Conservation (phyloP, 2,329 filamentous ascomycete species). For the Colletotrichum phormii region DNA sequence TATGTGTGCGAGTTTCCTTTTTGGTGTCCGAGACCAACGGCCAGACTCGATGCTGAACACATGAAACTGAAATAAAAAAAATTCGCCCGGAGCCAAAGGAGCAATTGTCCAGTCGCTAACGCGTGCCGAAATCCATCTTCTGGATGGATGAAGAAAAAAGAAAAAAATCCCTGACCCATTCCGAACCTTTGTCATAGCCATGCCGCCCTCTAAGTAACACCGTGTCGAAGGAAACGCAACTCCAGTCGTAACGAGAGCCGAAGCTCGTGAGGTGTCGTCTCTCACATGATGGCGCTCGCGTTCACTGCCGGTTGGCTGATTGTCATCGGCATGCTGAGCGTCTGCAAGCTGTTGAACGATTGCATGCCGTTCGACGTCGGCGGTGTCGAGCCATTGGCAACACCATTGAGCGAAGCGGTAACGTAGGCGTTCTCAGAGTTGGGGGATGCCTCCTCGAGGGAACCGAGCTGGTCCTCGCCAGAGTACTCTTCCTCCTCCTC, state of each 20-base stretch:
- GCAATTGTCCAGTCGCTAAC: conserved; percentile 24
- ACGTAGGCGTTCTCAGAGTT: conserved; percentile 75
- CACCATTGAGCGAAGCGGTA: conserved; percentile 61
- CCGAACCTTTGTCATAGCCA: conserved; percentile 33
- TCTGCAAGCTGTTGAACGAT: conserved; percentile 68
- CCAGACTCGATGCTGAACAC: conserved; percentile 33
- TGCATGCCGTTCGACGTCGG: conserved; percentile 46
- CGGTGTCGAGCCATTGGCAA: conserved; percentile 47
- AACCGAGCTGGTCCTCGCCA: conserved; percentile 85
- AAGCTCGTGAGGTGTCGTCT: conserved; percentile 20
- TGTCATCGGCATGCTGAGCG: conserved; percentile 73
- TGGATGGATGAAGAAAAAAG: conserved; percentile 32
- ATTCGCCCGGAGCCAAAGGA: conserved; percentile 28
- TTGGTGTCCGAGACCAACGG: conserved; percentile 21
- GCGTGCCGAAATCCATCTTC: conserved; percentile 33
- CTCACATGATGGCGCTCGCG: conserved; percentile 58
- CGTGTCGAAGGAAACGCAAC: conserved; percentile 36
- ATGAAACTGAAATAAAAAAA: conserved; percentile 13
- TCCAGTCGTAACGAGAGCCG: conserved; percentile 34
- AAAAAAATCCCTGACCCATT: conserved; percentile 32
- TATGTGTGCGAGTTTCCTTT: conserved; percentile 35
- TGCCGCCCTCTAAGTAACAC: conserved; percentile 36
- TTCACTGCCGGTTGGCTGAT: conserved; percentile 67
- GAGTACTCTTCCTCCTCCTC: conserved; percentile 87
- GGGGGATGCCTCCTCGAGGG: conserved; percentile 83